phyloP scores from a whole-genome alignment of 805 yeast genomes.

The Candida jianshihensis region DNA sequence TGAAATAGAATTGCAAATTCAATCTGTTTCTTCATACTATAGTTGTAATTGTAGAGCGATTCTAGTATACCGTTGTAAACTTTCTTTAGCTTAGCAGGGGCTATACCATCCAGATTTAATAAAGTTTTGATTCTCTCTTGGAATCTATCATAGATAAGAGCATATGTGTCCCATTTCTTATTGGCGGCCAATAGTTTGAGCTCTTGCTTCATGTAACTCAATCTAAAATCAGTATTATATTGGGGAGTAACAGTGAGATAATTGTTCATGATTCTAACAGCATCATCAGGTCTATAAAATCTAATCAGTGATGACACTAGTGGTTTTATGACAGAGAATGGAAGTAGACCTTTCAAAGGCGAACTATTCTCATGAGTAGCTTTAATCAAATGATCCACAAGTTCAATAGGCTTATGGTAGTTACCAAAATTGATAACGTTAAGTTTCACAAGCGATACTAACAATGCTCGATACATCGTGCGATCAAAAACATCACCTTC shows the following conservation, averaged over 20 bases:
- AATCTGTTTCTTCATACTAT: not conserved
- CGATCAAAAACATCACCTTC: conserved; percentile 21
- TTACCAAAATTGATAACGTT: conserved; percentile 23
- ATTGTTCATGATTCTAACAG: conserved; percentile 25
- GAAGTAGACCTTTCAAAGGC: conserved; percentile 19
- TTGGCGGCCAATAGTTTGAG: conserved; percentile 22
- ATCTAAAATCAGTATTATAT: conserved; percentile 14
- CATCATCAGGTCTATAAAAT: conserved; percentile 25
- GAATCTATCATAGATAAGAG: conserved; percentile 16
- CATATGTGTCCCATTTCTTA: conserved; percentile 26
- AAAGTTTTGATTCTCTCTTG: conserved; percentile 13
- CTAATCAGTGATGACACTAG: conserved; percentile 26
- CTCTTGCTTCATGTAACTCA: conserved; percentile 26
- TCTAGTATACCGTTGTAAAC: conserved; percentile 16
- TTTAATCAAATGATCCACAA: conserved; percentile 25
- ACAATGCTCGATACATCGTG: conserved; percentile 22
- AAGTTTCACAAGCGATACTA: conserved; percentile 25
- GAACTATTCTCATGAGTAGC: conserved; percentile 18
- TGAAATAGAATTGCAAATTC: conserved; percentile 10
- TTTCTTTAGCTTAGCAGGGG: conserved; percentile 19
- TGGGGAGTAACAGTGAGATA: conserved; percentile 24
- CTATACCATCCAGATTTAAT: conserved; percentile 11
- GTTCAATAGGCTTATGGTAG: conserved; percentile 22
- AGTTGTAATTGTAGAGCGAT: conserved; percentile 6
- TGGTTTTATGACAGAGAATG: conserved; percentile 30